Evolutionary conservation across 495 filamentous ascomycete genomes (phyloP).

Genomic region (Penicillium canescens): DNA sequence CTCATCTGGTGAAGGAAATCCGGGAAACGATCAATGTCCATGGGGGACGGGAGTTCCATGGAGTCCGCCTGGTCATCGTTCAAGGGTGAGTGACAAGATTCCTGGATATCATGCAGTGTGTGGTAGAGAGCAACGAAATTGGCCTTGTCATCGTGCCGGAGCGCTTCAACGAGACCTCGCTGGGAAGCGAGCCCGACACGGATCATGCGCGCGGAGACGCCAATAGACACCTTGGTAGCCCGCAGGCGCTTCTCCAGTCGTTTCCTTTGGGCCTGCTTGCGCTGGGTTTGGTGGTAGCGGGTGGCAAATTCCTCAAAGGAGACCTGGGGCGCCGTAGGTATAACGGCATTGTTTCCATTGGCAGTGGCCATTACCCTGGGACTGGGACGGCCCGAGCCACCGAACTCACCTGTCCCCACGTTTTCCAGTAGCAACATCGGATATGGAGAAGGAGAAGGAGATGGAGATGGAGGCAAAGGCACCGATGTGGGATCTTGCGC

Average conservation of each 20-base stretch:
- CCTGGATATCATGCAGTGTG: slow-evolving; percentile 83
- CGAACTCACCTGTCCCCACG: slow-evolving; percentile 43
- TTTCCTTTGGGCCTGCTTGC: slow-evolving; percentile 42
- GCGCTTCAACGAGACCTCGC: slow-evolving; percentile 81
- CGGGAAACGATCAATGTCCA: slow-evolving; percentile 45
- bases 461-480: slow-evolving; percentile 28
- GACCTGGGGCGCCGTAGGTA: slow-evolving; percentile 22
- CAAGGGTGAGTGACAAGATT: slow-evolving; percentile 72
- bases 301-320: slow-evolving; percentile 48
- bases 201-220: slow-evolving; percentile 76
- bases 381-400: slow-evolving; percentile 39
- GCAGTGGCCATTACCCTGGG: slow-evolving; percentile 29
- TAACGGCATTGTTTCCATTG: slow-evolving; percentile 17
- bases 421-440: neutral
- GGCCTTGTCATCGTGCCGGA: slow-evolving; percentile 86
- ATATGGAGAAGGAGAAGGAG: slow-evolving; percentile 18
- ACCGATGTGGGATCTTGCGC: slow-evolving; percentile 24
- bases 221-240: slow-evolving; percentile 63
- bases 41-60: slow-evolving; percentile 30
- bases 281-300: slow-evolving; percentile 43
- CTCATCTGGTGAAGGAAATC: slow-evolving; percentile 84
- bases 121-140: slow-evolving; percentile 85
- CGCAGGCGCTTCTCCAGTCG: slow-evolving; percentile 42
- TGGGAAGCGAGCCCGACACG: slow-evolving; percentile 76
- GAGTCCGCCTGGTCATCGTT: slow-evolving; percentile 43